Conservation (phyloP, 2,329 filamentous ascomycete species). For the Fusarium anguioides region DNA sequence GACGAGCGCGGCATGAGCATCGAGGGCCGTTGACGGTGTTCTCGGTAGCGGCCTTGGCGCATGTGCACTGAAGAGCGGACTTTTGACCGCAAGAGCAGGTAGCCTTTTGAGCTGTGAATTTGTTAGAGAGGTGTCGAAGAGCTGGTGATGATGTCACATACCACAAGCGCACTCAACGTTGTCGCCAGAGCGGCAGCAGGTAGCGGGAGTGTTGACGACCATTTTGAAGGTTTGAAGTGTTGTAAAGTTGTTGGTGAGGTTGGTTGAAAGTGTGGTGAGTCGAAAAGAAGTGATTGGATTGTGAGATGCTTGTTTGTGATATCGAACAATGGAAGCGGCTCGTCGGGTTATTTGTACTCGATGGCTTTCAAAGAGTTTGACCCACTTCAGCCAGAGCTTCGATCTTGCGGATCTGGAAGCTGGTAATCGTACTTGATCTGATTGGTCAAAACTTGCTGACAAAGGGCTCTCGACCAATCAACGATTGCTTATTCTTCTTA, state of each 20-base stretch:
- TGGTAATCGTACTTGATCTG: conserved; percentile 24
- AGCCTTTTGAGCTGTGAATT: conserved; percentile 67
- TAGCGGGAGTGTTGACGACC: conserved; percentile 53
- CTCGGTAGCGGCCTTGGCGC: conserved; percentile 79
- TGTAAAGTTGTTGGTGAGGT: not conserved
- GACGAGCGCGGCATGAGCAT: conserved; percentile 86
- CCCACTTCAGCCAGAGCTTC: conserved; percentile 30
- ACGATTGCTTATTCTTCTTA: conserved; percentile 42
- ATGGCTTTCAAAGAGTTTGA: not conserved
- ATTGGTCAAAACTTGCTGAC: not conserved
- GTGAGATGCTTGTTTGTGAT: conserved; percentile 14
- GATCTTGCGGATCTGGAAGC: not conserved
- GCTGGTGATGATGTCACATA: conserved; percentile 52
- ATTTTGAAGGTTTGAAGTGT: conserved; percentile 44
- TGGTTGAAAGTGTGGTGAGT: not conserved
- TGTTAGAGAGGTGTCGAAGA: not conserved
- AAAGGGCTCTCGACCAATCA: conserved; percentile 13
- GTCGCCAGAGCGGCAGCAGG: conserved; percentile 67
- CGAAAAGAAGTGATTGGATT: not conserved
- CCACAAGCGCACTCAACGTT: conserved; percentile 66
- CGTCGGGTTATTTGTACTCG: conserved; percentile 44
- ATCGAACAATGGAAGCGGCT: conserved; percentile 8
- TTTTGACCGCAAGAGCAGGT: conserved; percentile 92
- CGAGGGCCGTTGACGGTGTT: conserved; percentile 78
- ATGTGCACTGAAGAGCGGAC: conserved; percentile 86